Percentiles rank a stretch among this genome's conserved stretches.
Evolutionary conservation across 768 basidiomycete genomes (phyloP).

Genomic region (Agrocybe pediades): DNA sequence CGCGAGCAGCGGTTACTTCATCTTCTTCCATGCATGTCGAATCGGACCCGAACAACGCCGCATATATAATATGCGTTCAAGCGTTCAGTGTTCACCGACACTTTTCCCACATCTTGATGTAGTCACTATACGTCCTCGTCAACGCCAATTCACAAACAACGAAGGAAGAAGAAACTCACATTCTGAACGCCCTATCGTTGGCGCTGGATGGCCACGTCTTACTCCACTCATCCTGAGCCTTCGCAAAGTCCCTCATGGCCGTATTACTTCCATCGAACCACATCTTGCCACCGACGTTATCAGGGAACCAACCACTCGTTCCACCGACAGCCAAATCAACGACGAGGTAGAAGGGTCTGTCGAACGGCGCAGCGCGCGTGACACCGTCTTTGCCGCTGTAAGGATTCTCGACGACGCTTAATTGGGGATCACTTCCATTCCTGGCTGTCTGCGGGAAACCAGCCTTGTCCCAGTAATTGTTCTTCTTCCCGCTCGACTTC

Average conservation of each 20-base stretch:
- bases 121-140: conserved; percentile 31
- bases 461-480: conserved; percentile 72
- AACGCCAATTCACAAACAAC: not conserved
- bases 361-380: conserved; percentile 74
- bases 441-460: conserved; percentile 61
- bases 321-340: conserved; percentile 79
- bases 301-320: conserved; percentile 89
- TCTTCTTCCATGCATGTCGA: too few species aligned
- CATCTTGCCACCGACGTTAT: conserved; percentile 70
- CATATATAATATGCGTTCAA: too few species aligned
- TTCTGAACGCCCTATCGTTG: conserved; percentile 65
- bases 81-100: conserved; percentile 22
- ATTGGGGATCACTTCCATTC: conserved; percentile 49
- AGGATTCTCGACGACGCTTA: conserved; percentile 54
- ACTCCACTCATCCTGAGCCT: conserved; percentile 62
- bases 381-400: conserved; percentile 41
- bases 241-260: conserved; percentile 75
- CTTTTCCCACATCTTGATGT: conserved; percentile 52
- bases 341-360: conserved; percentile 80
- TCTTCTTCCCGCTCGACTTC: conserved; percentile 31
- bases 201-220: conserved; percentile 66
- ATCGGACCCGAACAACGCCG: too few species aligned
- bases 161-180: conserved; percentile 45
- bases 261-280: conserved; percentile 69
- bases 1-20: too few species aligned